Conservation (phyloP, 345 rosid species). For the Eucalyptus curtisii region DNA sequence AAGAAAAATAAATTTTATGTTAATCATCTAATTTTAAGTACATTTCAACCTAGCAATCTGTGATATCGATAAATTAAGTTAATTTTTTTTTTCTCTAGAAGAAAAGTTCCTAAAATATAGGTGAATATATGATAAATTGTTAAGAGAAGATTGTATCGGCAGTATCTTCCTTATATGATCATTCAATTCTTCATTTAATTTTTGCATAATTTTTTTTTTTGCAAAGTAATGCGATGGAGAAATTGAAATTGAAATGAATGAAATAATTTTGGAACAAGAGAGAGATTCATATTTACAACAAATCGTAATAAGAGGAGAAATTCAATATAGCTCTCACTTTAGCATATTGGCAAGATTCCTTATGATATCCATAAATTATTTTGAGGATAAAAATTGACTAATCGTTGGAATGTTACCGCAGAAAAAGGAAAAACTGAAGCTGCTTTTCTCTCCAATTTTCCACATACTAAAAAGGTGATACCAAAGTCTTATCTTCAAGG, state of each 20-base stretch:
- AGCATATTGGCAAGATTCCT: background rate
- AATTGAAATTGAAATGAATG: background rate
- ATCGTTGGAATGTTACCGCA: background rate
- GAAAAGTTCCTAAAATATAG: background rate
- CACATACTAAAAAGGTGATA: background rate
- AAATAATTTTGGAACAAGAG: background rate
- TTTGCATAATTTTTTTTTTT: background rate
- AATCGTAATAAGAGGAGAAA: background rate
- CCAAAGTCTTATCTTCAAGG: background rate
- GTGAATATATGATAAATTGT: background rate
- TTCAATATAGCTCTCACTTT: background rate
- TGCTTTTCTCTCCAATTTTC: background rate
- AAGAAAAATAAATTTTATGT: background rate
- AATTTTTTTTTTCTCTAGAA: background rate
- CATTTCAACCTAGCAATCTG: fast-evolving
- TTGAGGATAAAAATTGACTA: background rate
- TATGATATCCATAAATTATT: background rate
- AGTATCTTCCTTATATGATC: background rate
- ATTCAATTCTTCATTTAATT: background rate
- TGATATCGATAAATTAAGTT: background rate
- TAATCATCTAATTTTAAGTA: background rate
- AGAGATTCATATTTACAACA: background rate
- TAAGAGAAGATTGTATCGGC: background rate
- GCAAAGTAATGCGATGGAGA: background rate
- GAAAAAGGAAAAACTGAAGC: background rate